phyloP scores from a whole-genome alignment of 108 stramenopile genomes.

The Nannochloropsis gaditana region DNA sequence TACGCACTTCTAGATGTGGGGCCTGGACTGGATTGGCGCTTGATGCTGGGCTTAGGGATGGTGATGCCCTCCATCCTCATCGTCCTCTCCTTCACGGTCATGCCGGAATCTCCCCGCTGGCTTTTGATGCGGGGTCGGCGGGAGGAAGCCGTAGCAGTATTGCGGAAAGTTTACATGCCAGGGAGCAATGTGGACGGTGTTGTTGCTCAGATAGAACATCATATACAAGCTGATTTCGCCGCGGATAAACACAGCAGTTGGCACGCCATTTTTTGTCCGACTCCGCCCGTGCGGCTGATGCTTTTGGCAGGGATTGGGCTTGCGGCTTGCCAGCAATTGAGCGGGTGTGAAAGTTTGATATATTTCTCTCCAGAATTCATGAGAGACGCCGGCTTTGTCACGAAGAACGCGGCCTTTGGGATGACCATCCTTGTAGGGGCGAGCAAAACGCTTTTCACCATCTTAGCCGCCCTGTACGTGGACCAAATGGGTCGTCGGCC shows the following conservation, averaged over 20 bases:
- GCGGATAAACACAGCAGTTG: neutral
- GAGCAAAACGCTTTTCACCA: slow-evolving; percentile 60
- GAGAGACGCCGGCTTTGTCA: slow-evolving; percentile 60
- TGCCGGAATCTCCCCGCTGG: slow-evolving; percentile 91
- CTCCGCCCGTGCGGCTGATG: slow-evolving; percentile 69
- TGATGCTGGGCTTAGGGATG: slow-evolving; percentile 47
- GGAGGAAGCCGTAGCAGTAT: slow-evolving; percentile 54
- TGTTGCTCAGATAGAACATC: neutral
- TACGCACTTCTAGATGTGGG: neutral
- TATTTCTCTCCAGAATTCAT: slow-evolving; percentile 70
- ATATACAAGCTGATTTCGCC: neutral
- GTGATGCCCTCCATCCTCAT: slow-evolving; percentile 43
- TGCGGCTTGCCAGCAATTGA: slow-evolving; percentile 73
- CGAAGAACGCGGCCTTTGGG: slow-evolving; percentile 49
- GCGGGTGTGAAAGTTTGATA: slow-evolving; percentile 76
- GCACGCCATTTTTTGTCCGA: neutral
- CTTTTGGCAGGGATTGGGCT: slow-evolving; percentile 69
- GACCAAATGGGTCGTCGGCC: slow-evolving; percentile 66
- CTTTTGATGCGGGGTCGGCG: slow-evolving; percentile 63
- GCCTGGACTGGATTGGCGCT: slow-evolving; percentile 32
- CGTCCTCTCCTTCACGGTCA: slow-evolving; percentile 33
- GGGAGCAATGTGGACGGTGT: neutral
- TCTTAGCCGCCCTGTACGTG: slow-evolving; percentile 62
- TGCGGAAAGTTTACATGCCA: slow-evolving; percentile 26
- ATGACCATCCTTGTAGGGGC: slow-evolving; percentile 63